phyloP scores from a whole-genome alignment of 208 protist genomes.

The Blastocrithidia nonstop region DNA sequence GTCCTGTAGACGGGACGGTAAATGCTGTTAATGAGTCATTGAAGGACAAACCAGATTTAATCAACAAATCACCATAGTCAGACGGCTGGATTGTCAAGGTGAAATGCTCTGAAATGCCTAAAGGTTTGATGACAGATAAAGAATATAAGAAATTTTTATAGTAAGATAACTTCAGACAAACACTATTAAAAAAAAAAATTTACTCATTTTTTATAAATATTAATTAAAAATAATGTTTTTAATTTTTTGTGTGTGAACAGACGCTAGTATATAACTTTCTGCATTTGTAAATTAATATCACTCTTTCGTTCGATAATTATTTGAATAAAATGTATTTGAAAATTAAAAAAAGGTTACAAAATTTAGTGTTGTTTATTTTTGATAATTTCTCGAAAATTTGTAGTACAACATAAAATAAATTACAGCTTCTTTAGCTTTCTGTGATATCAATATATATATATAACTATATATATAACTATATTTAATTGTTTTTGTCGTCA shows the following conservation, averaged over 20 bases:
- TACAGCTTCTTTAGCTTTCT: no score
- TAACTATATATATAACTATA: no score
- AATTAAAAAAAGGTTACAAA: slow-evolving; percentile 1
- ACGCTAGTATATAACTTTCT: no score
- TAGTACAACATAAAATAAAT: background rate
- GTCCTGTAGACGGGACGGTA: slow-evolving; percentile 70
- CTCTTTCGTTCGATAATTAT: background rate
- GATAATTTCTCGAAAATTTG: background rate
- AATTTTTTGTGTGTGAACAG: no score
- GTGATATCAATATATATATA: no score
- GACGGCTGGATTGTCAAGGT: slow-evolving; percentile 84
- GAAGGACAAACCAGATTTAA: slow-evolving; percentile 66
- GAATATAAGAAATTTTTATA: slow-evolving; percentile 82
- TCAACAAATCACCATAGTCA: slow-evolving; percentile 76
- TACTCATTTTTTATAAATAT: no score
- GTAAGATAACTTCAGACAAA: no score
- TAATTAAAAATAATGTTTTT: slow-evolving; percentile 4
- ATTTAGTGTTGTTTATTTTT: slow-evolving; percentile 3
- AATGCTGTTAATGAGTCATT: slow-evolving; percentile 72
- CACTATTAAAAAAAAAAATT: background rate
- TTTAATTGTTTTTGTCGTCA: no score
- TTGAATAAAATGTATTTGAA: background rate
- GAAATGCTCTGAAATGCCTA: slow-evolving; percentile 48
- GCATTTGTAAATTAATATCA: slow-evolving; percentile 1
- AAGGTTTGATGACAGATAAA: slow-evolving; percentile 63